Conservation (phyloP, 495 filamentous ascomycete species). For the Aspergillus olivimuriae region DNA sequence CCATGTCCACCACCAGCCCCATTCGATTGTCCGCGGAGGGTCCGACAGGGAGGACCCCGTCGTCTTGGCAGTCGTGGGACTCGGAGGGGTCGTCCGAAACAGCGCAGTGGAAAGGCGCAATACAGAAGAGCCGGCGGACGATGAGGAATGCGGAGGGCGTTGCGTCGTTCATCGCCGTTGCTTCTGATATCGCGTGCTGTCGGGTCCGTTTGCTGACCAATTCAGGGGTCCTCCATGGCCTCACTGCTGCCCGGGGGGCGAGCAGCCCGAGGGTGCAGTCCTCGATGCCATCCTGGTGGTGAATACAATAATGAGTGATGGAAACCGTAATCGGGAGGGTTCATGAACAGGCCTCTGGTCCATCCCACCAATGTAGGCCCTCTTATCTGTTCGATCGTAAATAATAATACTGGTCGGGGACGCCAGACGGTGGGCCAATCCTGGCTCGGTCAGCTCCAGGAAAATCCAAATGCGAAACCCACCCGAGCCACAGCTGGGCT, state of each 20-base stretch:
- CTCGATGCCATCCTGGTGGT: too few species aligned
- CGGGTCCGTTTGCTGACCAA: too few species aligned
- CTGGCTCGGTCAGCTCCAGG: slow-evolving; percentile 2
- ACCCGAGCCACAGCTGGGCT: background rate
- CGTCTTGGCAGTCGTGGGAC: background rate
- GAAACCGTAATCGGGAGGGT: too few species aligned
- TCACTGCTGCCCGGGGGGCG: too few species aligned
- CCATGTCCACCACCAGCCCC: slow-evolving; percentile 4
- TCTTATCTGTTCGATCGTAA: background rate
- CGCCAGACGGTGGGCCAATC: slow-evolving; percentile 6
- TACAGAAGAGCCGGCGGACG: too few species aligned
- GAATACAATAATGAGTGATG: too few species aligned
- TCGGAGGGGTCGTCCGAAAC: background rate
- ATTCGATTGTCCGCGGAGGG: slow-evolving; percentile 7
- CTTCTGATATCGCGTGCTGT: too few species aligned
- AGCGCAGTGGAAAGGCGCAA: too few species aligned
- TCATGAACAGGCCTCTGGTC: background rate
- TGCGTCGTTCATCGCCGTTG: too few species aligned
- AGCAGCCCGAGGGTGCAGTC: too few species aligned
- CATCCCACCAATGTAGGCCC: background rate
- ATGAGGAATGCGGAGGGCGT: too few species aligned
- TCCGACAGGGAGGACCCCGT: background rate
- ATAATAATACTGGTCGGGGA: background rate
- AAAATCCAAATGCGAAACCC: background rate
- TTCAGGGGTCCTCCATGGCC: too few species aligned